phyloP scores from a whole-genome alignment of 192 early-diverging fungal species.

The Entomortierella lignicola region DNA sequence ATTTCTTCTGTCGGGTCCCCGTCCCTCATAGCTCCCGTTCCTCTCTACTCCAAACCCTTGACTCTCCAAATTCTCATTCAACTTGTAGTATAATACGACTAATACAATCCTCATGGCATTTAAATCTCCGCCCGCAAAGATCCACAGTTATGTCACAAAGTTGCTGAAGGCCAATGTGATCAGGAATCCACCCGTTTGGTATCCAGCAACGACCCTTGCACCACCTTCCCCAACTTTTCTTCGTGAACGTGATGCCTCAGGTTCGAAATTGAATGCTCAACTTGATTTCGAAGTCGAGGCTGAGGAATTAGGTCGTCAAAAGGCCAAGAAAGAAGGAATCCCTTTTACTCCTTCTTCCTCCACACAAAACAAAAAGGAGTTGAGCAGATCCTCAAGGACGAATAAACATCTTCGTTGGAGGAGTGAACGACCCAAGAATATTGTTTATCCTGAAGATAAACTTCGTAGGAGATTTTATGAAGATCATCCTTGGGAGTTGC shows the following conservation, averaged over 20 bases:
- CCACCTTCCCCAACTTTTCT: conserved; percentile 69
- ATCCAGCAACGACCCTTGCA: conserved; percentile 55
- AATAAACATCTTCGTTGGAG: conserved; percentile 70
- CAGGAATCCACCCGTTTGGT: conserved; percentile 67
- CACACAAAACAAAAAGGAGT: conserved; percentile 1
- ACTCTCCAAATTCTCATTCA: no score
- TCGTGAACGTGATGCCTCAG: conserved; percentile 56
- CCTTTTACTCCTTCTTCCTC: background rate
- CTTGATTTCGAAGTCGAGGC: conserved; percentile 19
- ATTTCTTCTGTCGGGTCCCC: no score
- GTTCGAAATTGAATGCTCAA: conserved; percentile 5
- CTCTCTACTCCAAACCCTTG: background rate
- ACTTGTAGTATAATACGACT: no score
- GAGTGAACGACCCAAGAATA: conserved; percentile 72
- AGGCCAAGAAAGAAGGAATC: conserved; percentile 6
- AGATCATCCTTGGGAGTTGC: conserved; percentile 93
- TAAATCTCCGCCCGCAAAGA: conserved; percentile 55
- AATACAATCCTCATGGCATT: no score
- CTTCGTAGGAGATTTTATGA: conserved; percentile 88
- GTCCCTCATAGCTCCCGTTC: no score
- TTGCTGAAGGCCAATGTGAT: conserved; percentile 64
- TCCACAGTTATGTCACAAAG: conserved; percentile 63
- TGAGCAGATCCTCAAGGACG: conserved; percentile 47
- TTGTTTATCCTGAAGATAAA: conserved; percentile 91
- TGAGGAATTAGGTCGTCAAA: background rate